Conservation (phyloP, 192 early-diverging fungal genomes). For the Oehlia diaphana region DNA sequence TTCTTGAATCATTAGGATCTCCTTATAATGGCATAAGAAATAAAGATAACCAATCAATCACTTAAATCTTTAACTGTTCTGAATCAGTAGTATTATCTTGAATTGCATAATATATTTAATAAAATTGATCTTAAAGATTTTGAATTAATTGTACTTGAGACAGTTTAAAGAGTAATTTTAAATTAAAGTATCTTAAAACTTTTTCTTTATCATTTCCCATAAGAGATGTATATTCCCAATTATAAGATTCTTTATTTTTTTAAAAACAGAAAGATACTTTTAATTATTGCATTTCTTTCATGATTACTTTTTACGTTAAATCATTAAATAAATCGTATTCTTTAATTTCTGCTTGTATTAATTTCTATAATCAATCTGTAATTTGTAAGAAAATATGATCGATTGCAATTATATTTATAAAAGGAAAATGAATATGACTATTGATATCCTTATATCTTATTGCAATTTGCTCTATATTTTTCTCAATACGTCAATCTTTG, state of each 20-base stretch:
- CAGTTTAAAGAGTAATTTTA: too few relatives aligned
- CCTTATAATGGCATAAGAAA: too few relatives aligned
- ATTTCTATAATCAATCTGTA: not conserved
- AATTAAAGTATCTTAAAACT: too few relatives aligned
- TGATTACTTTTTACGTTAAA: not conserved
- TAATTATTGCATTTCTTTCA: not conserved
- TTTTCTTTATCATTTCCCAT: too few relatives aligned
- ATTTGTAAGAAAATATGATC: conserved; percentile 6
- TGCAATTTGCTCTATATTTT: not conserved
- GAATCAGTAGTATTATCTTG: too few relatives aligned
- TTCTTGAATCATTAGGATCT: too few relatives aligned
- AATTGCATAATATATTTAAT: too few relatives aligned
- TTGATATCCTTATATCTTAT: not conserved
- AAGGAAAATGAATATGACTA: not conserved
- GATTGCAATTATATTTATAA: not conserved
- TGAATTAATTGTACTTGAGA: too few relatives aligned
- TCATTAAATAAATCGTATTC: not conserved
- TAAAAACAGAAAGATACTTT: not conserved
- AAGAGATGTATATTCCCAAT: not conserved
- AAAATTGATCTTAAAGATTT: too few relatives aligned
- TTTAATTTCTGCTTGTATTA: not conserved
- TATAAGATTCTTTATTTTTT: not conserved
- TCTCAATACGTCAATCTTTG: not conserved
- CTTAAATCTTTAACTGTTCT: too few relatives aligned
- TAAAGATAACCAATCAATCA: too few relatives aligned